Conservation (phyloP, 2,329 filamentous ascomycete species). For the Xylariaceae sp. region DNA sequence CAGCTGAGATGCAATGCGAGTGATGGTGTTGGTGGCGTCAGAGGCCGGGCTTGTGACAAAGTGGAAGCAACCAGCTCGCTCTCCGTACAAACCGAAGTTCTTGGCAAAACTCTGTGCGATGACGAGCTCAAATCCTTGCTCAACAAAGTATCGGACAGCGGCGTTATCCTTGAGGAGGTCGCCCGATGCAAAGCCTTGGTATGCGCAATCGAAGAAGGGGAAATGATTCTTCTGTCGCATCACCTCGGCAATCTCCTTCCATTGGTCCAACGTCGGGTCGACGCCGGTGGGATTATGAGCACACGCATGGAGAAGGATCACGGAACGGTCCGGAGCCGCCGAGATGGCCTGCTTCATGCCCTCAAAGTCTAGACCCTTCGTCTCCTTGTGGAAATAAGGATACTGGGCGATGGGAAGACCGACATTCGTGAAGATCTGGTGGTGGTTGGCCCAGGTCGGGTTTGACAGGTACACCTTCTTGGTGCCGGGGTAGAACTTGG, state of each 20-base stretch:
- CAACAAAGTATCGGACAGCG: conserved; percentile 91
- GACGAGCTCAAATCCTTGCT: conserved; percentile 84
- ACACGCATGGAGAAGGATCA: conserved; percentile 91
- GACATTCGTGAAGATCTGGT: conserved; percentile 96
- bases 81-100: conserved; percentile 95
- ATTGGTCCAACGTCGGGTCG: conserved; percentile 89
- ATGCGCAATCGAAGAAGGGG: conserved; percentile 97
- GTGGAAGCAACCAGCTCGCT: conserved; percentile 95
- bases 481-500: conserved; percentile 78
- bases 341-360: conserved; percentile 75
- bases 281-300: conserved; percentile 98
- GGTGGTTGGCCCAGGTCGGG: conserved; percentile 98
- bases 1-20: conserved; percentile 78
- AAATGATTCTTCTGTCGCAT: conserved; percentile 80
- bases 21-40: conserved; percentile 58
- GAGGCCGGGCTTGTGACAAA: conserved; percentile 71
- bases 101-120: conserved; percentile 95
- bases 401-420: conserved; percentile 73
- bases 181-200: conserved; percentile 96
- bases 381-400: conserved; percentile 88
- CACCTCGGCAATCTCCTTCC: conserved; percentile 80
- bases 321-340: conserved; percentile 70
- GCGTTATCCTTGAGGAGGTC: conserved; percentile 80
- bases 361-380: conserved; percentile 86
- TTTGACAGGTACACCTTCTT: conserved; percentile 84